These are phyloP conservation scores for Diddensiella transvaalensis DNA, from an alignment of 805 yeast genomes.

Conservation along the genomic window DNA sequence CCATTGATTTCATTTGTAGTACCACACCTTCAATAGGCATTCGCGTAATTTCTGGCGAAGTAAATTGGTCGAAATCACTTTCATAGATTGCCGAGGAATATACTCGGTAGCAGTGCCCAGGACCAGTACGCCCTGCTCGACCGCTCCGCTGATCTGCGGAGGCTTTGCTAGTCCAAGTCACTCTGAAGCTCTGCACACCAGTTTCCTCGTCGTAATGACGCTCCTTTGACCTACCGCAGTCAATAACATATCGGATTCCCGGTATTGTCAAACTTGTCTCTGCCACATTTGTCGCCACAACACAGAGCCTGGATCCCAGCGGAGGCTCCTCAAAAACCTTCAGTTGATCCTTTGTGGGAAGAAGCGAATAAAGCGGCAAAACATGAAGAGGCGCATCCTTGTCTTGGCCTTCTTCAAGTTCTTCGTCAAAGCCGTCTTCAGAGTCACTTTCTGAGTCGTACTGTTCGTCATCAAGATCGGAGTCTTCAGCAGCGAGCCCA, in stretches of 20 bases:
- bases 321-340: slow-evolving; percentile 87
- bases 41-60: slow-evolving; percentile 84
- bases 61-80: slow-evolving; percentile 74
- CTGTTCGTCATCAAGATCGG: slow-evolving; percentile 39
- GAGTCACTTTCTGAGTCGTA: slow-evolving; percentile 42
- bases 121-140: slow-evolving; percentile 98
- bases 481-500: slow-evolving; percentile 32
- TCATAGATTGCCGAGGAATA: slow-evolving; percentile 94
- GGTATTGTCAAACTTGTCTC: slow-evolving; percentile 97
- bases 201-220: slow-evolving; percentile 75
- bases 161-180: slow-evolving; percentile 92
- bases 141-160: slow-evolving; percentile 94
- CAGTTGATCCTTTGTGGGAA: slow-evolving; percentile 95
- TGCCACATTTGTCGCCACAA: slow-evolving; percentile 96
- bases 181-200: slow-evolving; percentile 88
- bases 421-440: slow-evolving; percentile 54
- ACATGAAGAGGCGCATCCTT: slow-evolving; percentile 83
- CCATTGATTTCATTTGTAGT: slow-evolving; percentile 94
- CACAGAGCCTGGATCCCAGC: slow-evolving; percentile 76
- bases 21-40: slow-evolving; percentile 98
- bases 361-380: slow-evolving; percentile 83
- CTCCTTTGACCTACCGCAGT: slow-evolving; percentile 91
- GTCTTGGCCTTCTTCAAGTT: slow-evolving; percentile 61
- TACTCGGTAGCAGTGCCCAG: slow-evolving; percentile 93
- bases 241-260: slow-evolving; percentile 89